These are phyloP conservation scores for Fusarium anguioides DNA, from an alignment of 2,329 filamentous ascomycete species.

Conservation along the genomic window DNA sequence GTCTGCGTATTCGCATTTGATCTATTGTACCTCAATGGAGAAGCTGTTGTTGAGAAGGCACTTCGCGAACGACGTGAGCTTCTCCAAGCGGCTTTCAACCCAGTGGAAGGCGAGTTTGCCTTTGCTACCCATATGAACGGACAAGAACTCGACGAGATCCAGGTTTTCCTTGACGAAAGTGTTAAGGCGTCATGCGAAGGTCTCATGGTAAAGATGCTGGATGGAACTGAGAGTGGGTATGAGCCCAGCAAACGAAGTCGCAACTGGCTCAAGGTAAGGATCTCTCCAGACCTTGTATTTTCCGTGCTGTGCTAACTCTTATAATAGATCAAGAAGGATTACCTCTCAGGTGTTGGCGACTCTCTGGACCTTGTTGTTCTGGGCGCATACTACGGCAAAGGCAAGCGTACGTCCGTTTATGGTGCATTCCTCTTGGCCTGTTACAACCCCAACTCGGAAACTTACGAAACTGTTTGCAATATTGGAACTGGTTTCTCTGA, in stretches of 20 bases:
- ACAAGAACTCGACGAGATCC: conserved; percentile 92
- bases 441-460: conserved; percentile 83
- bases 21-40: conserved; percentile 90
- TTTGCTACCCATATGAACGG: conserved; percentile 90
- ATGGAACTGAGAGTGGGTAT: conserved; percentile 91
- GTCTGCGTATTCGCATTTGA: conserved; percentile 98
- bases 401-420: conserved; percentile 95
- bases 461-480: conserved; percentile 96
- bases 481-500: conserved; percentile 98
- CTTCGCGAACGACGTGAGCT: conserved; percentile 85
- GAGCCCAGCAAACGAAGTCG: conserved; percentile 95
- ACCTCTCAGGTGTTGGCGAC: conserved; percentile 92
- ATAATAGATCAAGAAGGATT: conserved; percentile 91
- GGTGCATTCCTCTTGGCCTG: conserved; percentile 96
- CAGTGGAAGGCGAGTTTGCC: conserved; percentile 88
- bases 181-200: conserved; percentile 97
- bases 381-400: conserved; percentile 92
- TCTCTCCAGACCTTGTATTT: no score
- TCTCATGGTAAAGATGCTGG: conserved; percentile 99
- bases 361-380: conserved; percentile 96
- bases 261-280: conserved; percentile 92
- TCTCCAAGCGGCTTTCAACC: conserved; percentile 77
- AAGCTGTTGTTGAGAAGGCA: conserved; percentile 86
- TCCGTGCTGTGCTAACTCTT: conserved; percentile 34
- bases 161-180: conserved; percentile 90